Evolutionary conservation across 768 basidiomycete species (phyloP).

Genomic region (Russula olivacea): DNA sequence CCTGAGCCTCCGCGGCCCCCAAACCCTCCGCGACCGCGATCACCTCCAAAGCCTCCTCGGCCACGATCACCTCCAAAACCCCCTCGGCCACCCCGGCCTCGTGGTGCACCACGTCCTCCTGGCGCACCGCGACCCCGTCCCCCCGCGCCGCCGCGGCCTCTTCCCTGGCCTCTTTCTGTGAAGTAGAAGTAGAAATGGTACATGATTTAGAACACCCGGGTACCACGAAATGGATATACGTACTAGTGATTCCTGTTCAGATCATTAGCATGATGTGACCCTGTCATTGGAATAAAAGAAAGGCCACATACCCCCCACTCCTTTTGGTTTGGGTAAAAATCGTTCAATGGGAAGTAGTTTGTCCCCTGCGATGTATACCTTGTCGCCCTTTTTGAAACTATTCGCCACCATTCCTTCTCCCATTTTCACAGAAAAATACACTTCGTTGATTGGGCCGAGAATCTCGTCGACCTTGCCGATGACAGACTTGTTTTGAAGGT

Average conservation of each 20-base stretch:
- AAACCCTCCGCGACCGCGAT: constrained; percentile 40
- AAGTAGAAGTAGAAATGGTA: constrained; percentile 32
- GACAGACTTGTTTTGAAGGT: constrained; percentile 90
- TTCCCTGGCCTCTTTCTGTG: constrained; percentile 42
- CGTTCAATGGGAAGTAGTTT: constrained; percentile 94
- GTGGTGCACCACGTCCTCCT: constrained; percentile 31
- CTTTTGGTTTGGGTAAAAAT: constrained; percentile 95
- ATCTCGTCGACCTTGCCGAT: constrained; percentile 99
- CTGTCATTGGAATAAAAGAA: constrained; percentile 1
- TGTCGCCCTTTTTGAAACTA: constrained; percentile 97
- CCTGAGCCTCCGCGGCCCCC: constrained; percentile 35
- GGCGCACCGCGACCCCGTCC: constrained; percentile 26
- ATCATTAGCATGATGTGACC: constrained; percentile 9
- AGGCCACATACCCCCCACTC: constrained; percentile 52
- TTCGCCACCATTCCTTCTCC: constrained; percentile 90
- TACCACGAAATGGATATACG: constrained; percentile 16
- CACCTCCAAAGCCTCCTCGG: constrained; percentile 44
- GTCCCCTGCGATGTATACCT: constrained; percentile 96
- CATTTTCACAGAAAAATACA: constrained; percentile 98
- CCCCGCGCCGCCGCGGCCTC: constrained; percentile 30
- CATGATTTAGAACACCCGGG: constrained; percentile 19
- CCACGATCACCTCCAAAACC: constrained; percentile 44
- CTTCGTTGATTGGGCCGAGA: constrained; percentile 98
- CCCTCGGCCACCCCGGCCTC: constrained; percentile 34
- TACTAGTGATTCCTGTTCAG: constrained; percentile 35